Conservation (phyloP, 2,329 filamentous ascomycete genomes). For the Fusarium beomiforme region DNA sequence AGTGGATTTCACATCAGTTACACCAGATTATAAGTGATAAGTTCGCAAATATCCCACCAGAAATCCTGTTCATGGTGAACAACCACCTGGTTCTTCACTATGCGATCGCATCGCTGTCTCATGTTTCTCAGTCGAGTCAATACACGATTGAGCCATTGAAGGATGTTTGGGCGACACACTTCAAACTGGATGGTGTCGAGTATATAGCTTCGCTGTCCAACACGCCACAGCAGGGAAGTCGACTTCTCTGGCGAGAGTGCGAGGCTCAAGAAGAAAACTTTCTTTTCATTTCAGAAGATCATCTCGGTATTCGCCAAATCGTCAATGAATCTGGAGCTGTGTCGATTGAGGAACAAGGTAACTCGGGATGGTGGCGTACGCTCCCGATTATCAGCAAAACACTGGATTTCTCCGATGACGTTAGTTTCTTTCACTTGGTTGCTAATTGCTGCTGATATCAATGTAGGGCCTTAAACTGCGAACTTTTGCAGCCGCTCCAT, state of each 20-base stretch:
- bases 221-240: not conserved
- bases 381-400: not conserved
- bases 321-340: not conserved
- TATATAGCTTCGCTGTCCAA: constrained; percentile 27
- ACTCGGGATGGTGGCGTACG: constrained; percentile 23
- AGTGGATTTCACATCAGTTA: constrained; percentile 10
- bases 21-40: not conserved
- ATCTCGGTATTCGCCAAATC: constrained; percentile 24
- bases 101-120: constrained; percentile 8
- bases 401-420: constrained; percentile 13
- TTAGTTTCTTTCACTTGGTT: not conserved
- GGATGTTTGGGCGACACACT: constrained; percentile 22
- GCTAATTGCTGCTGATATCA: not conserved
- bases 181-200: constrained; percentile 16
- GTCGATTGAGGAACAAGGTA: not conserved
- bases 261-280: not conserved
- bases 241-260: not conserved
- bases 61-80: constrained; percentile 6
- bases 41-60: constrained; percentile 6
- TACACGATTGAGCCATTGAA: constrained; percentile 1
- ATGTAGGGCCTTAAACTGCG: constrained; percentile 23
- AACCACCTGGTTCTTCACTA: constrained; percentile 11
- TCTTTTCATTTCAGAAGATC: constrained; percentile 23
- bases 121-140: not conserved
- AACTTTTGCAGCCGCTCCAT: not conserved